Evolutionary conservation across 1,284 basidiomycete genomes (phyloP).

Genomic region (Apiotrichum gamsii): DNA sequence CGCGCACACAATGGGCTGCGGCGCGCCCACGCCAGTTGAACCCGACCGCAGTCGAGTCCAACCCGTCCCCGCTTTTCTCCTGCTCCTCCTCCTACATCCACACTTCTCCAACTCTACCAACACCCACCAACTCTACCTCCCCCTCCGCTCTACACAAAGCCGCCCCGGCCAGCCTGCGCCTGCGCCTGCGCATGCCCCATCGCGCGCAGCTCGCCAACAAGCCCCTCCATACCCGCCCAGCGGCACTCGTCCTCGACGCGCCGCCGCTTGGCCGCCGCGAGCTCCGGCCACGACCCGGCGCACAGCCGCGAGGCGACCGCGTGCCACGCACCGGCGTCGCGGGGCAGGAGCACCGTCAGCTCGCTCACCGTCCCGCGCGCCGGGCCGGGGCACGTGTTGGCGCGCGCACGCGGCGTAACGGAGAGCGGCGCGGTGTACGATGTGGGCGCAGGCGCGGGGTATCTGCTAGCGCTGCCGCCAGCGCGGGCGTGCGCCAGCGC

Average conservation of each 20-base stretch:
- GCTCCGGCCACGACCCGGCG: constrained; percentile 20
- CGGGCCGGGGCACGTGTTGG: constrained; percentile 8
- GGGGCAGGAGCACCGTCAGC: constrained; percentile 22
- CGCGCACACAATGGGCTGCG: too few species aligned
- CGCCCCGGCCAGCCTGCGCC: background rate
- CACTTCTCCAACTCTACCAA: too few species aligned
- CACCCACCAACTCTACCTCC: too few species aligned
- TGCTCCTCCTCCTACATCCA: too few species aligned
- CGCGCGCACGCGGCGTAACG: constrained; percentile 6
- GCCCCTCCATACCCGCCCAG: constrained; percentile 23
- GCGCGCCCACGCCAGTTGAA: too few species aligned
- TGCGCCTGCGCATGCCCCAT: too few species aligned
- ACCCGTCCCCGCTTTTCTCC: too few species aligned
- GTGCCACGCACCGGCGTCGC: constrained; percentile 30
- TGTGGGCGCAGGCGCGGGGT: background rate
- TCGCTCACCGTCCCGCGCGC: constrained; percentile 12
- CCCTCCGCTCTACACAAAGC: constrained; percentile 4
- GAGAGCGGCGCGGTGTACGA: background rate
- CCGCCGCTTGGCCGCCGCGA: constrained; percentile 11
- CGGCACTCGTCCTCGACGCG: constrained; percentile 23
- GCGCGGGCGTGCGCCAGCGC: constrained; percentile 7
- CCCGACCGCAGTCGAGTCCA: too few species aligned
- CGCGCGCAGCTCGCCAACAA: constrained; percentile 14
- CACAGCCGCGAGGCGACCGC: constrained; percentile 24
- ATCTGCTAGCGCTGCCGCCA: too few species aligned